A percentile compares a stretch with the other conserved stretches of the same genome.
Evolutionary conservation across 345 rosid genomes (phyloP).

Genomic region (Eutrema japonicum): DNA sequence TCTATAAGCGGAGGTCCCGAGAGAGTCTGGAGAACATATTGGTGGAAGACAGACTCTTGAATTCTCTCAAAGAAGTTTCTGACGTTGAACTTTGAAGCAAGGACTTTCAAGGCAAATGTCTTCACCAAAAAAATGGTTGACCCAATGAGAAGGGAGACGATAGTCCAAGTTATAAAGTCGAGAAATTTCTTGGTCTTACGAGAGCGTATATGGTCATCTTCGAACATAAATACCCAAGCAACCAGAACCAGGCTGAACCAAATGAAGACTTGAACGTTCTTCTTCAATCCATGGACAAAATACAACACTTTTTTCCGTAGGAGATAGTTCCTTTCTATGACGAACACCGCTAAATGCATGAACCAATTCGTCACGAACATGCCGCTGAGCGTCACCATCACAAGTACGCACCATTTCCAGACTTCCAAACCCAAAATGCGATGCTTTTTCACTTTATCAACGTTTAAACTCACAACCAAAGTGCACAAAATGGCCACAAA

Average conservation of each 20-base stretch:
- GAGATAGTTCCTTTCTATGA: slow-evolving; percentile 79
- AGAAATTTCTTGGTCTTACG: slow-evolving; percentile 51
- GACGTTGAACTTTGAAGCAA: slow-evolving; percentile 86
- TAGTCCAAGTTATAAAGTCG: slow-evolving; percentile 62
- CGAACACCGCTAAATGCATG: slow-evolving; percentile 70
- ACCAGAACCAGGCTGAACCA: slow-evolving; percentile 72
- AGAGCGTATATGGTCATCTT: slow-evolving; percentile 50
- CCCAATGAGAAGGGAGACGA: slow-evolving; percentile 61
- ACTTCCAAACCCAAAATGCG: slow-evolving; percentile 61
- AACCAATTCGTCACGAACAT: slow-evolving; percentile 74
- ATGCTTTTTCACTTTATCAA: slow-evolving; percentile 41
- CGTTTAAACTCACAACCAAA: slow-evolving; percentile 66
- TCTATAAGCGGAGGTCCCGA: slow-evolving; percentile 81
- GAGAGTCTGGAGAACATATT: slow-evolving; percentile 75
- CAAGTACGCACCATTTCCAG: slow-evolving; percentile 90
- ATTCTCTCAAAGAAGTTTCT: slow-evolving; percentile 82
- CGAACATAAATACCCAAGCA: slow-evolving; percentile 70
- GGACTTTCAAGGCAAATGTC: slow-evolving; percentile 68
- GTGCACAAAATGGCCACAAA: slow-evolving; percentile 47
- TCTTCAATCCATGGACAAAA: slow-evolving; percentile 92
- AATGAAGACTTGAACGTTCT: slow-evolving; percentile 75
- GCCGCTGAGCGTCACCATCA: slow-evolving; percentile 76
- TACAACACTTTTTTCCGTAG: slow-evolving; percentile 78
- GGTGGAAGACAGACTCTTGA: slow-evolving; percentile 87
- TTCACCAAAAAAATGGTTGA: slow-evolving; percentile 72